Percentiles rank a stretch among this genome's conserved stretches.
Conservation (phyloP, 148 eudicot genomes). For the Persicaria maculosa region DNA sequence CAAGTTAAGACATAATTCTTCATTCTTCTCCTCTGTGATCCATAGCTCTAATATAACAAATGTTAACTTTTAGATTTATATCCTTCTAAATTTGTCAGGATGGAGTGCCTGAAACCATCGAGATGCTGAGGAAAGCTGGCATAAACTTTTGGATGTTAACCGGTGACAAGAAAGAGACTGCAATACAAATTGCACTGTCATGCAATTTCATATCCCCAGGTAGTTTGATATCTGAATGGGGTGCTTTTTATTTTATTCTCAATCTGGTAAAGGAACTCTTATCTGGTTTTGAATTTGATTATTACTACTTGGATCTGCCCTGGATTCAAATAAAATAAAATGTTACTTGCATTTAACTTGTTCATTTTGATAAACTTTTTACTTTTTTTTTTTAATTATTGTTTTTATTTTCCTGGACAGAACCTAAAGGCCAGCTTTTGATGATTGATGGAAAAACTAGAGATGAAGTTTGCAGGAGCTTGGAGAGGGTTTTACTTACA, state of each 20-base stretch:
- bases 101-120: constrained; percentile 94
- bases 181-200: constrained; percentile 92
- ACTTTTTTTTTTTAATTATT: constrained; percentile 11
- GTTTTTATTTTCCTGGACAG: constrained; percentile 34
- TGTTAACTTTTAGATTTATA: background rate
- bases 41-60: background rate
- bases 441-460: constrained; percentile 83
- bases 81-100: constrained; percentile 38
- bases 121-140: constrained; percentile 84
- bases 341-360: background rate
- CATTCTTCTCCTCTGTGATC: background rate
- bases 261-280: background rate
- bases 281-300: background rate
- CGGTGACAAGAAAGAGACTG: constrained; percentile 94
- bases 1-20: background rate
- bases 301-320: background rate
- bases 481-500: constrained; percentile 88
- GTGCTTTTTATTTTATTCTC: background rate
- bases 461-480: constrained; percentile 83
- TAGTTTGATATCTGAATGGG: constrained; percentile 14
- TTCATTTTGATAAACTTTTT: background rate
- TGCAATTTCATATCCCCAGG: constrained; percentile 97
- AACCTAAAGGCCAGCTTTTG: constrained; percentile 94
- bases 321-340: background rate
- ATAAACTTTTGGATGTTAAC: constrained; percentile 99